Evolutionary conservation across 2,329 filamentous ascomycete genomes (phyloP), one percentile per base, ranked within the genome.

Genomic region (Ascochyta viciae-villosae): DNA sequence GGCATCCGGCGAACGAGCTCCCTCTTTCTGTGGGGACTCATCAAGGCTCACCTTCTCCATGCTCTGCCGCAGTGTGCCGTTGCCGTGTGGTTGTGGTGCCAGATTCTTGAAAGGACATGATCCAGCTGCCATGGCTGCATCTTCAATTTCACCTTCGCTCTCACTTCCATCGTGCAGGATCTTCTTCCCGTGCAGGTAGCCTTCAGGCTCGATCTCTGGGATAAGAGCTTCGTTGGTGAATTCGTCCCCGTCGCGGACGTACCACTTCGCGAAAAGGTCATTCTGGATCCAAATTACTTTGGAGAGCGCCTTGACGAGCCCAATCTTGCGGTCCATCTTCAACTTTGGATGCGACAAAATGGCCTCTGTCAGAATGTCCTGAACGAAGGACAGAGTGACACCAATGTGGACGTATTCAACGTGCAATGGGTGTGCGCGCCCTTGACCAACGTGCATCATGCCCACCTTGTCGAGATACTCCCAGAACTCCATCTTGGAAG

Each of bases 211-310:
- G 16, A 76, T 61, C 39, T 74, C 70, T 3, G 72, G 72, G n/a
- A 74, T 68, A 19, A 79, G 66, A 22, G 76, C 75, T 57, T 78
- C 77, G 4, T 81, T 78, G 23, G 70, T 75, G 58, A 76, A 82
- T 73, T 91, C 89, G 33, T 87, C 83, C 45, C 87, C 87, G 62
- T 90, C 87, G 31, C 83, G 81, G 33, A 90, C 85, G 66, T 92
- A 90, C 88, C 89, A 93, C 73, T 89, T 90, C n/a, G 90, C 89
- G 73, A 94, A 90, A 27, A 94, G 81, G 74, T 94, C 90, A 71
- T 94, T 94, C 76, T 94, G 91, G 63, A 94, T 92, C 90, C 90
- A 94, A 62, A 94, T 88, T 24, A 94, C 87, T 74, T 95, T 94
- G 60, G 86, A 86, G 22, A 94, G 80, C 0, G 91, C 90, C 71